Evolutionary conservation across 805 yeast genomes (phyloP), one percentile per base, ranked within the genome.

Genomic region (Sungouiozyma ichnusensis): DNA sequence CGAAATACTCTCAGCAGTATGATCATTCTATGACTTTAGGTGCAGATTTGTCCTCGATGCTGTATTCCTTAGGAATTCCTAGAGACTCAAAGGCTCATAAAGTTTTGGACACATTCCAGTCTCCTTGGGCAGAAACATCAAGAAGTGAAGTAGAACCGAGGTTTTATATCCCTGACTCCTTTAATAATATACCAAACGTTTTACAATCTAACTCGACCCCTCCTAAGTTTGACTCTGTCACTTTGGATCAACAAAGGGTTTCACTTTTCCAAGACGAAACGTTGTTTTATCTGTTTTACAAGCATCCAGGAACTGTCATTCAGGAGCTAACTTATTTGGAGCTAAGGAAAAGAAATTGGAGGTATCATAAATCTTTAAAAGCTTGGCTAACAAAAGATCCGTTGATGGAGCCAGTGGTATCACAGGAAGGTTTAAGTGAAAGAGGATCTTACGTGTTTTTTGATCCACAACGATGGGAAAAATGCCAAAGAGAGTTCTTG

Each of bases 381-480:
- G 87, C 92, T 40, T 92, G 98, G 98, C 67, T 92, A 45, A 92
- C 98, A 11, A 92, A 92, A 62, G 96, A 87, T 55, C 84, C 94
- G 20, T 76, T 77, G 53, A 79, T 79, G 47, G 97, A 90, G 61
- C 96, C 97, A 1, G 75, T 85, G 14, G 85, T 86, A 45, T 76
- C 82, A 29, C 81, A 81, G 32, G 90, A 84, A 44, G 73, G 69
- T 31, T 42, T 58, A 17, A 85, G 88, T 42, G 98, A 92, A 64
- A 75, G 90, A 47, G 97, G 98, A 1, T 79, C 87, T 8, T 92
- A 92, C 59, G 80, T 88, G 18, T 90, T 92, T 62, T 92, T 92
- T 60, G 97, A 92, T 57, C 97, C 97, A 3, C 85, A 81, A 51
- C 77, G 84, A 47, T 92, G 99, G 99, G 95, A 86, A 54, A 85